phyloP scores from a whole-genome alignment of 2,329 filamentous ascomycete species.

The Colletotrichum sp. region DNA sequence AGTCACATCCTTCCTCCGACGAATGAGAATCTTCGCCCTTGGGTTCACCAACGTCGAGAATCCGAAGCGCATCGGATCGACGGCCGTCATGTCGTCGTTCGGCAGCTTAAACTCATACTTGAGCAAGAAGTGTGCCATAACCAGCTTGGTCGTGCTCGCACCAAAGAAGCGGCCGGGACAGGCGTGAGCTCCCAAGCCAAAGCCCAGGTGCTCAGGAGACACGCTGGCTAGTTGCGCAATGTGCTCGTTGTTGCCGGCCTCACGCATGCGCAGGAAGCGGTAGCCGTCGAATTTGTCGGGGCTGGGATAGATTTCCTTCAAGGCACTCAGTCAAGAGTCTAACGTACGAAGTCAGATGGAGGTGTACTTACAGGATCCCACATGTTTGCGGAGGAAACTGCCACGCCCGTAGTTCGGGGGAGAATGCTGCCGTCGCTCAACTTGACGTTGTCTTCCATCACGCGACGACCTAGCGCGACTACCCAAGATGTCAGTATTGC shows the following conservation, averaged over 20 bases:
- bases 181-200: conserved; percentile 50
- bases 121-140: conserved; percentile 43
- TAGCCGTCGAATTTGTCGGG: neutral
- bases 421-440: neutral
- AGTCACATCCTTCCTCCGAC: neutral
- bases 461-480: neutral
- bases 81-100: conserved; percentile 29
- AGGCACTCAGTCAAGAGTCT: neutral
- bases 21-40: neutral
- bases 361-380: neutral
- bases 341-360: fast-evolving
- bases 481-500: neutral
- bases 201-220: conserved; percentile 37
- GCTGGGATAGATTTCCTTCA: neutral
- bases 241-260: conserved; percentile 6
- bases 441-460: neutral
- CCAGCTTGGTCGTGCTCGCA: conserved; percentile 47
- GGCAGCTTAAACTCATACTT: conserved; percentile 45
- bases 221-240: conserved; percentile 45
- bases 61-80: neutral
- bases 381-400: neutral
- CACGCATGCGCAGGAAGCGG: conserved; percentile 6
- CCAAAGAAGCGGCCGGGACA: conserved; percentile 55
- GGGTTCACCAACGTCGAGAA: conserved; percentile 4
- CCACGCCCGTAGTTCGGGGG: neutral